These are phyloP conservation scores for Scutellaria baicalensis DNA, from an alignment of 257 asterid species.

Conservation along the genomic window DNA sequence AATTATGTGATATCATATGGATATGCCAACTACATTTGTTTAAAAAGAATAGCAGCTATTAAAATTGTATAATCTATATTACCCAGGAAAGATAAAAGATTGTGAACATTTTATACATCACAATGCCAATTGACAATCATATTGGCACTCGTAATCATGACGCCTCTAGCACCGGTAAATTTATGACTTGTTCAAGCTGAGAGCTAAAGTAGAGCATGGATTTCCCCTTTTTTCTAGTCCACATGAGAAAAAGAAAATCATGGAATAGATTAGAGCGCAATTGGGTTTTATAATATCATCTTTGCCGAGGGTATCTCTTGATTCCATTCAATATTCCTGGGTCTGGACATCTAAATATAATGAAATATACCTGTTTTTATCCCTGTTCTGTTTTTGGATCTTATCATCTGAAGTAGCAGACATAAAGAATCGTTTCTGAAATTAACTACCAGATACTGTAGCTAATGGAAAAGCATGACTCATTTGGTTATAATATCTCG, in stretches of 20 bases:
- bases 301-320: not conserved
- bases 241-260: not conserved
- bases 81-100: not conserved
- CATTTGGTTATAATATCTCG: not conserved
- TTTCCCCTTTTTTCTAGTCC: not conserved
- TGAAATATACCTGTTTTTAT: not conserved
- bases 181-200: not conserved
- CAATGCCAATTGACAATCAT: not conserved
- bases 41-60: not conserved
- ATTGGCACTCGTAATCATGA: not conserved
- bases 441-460: not conserved
- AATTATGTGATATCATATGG: not conserved
- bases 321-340: not conserved
- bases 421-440: not conserved
- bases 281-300: not conserved
- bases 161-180: not conserved
- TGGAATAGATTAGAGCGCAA: not conserved
- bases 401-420: not conserved
- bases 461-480: not conserved
- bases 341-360: not conserved
- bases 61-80: not conserved
- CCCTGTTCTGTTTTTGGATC: not conserved
- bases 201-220: not conserved
- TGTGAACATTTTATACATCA: not conserved
- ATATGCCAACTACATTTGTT: not conserved